A percentile compares a stretch with the other conserved stretches of the same genome.
These are phyloP conservation scores for Sindora glabra DNA, from an alignment of 306 rosid species.

Conservation along the genomic window DNA sequence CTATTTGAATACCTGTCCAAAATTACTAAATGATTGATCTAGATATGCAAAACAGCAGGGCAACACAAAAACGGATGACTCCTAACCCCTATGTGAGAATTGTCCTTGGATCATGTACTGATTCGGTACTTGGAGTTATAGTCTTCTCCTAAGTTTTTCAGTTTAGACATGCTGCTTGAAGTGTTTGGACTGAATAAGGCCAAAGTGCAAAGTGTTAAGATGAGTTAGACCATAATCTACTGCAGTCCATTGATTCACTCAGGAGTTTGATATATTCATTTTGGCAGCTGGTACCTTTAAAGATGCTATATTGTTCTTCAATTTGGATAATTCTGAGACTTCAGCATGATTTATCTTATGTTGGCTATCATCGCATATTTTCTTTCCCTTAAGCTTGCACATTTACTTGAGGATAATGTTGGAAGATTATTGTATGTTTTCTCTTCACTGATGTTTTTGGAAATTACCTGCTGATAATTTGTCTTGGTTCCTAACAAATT, in stretches of 20 bases:
- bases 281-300: not conserved
- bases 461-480: not conserved
- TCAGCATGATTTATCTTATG: not conserved
- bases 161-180: not conserved
- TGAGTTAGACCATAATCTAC: not conserved
- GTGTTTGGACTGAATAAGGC: not conserved
- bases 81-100: not conserved
- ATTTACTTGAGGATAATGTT: not conserved
- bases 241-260: not conserved
- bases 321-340: not conserved
- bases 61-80: not conserved
- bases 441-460: not conserved
- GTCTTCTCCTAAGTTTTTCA: too few relatives aligned
- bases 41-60: not conserved
- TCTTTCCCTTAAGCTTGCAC: not conserved
- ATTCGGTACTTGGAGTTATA: not conserved
- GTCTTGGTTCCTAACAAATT: conserved; percentile 21
- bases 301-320: not conserved
- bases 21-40: not conserved
- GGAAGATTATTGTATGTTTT: not conserved
- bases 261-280: not conserved
- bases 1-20: not conserved
- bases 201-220: not conserved
- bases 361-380: not conserved
- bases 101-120: not conserved